phyloP scores from a whole-genome alignment of 2,329 filamentous ascomycete species.

The Trichophyton simii region DNA sequence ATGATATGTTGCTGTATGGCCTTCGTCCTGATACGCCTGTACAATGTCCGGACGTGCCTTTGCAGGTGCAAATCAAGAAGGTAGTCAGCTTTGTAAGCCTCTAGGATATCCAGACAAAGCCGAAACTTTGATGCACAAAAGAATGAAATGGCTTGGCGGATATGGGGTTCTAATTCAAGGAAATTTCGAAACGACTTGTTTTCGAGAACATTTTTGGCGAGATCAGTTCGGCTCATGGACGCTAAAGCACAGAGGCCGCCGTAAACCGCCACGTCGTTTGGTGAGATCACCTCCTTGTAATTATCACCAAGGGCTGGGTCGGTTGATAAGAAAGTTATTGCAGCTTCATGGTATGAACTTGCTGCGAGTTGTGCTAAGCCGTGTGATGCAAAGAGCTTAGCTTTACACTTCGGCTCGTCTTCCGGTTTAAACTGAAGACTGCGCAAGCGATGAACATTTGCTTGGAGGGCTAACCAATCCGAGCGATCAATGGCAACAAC shows the following conservation, averaged over 20 bases:
- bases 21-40: slow-evolving; percentile 67
- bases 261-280: slow-evolving; percentile 85
- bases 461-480: slow-evolving; percentile 60
- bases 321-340: slow-evolving; percentile 54
- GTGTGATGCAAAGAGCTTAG: slow-evolving; percentile 53
- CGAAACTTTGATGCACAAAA: slow-evolving; percentile 89
- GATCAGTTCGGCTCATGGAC: slow-evolving; percentile 66
- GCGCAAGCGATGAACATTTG: slow-evolving; percentile 46
- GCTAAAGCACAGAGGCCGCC: slow-evolving; percentile 82
- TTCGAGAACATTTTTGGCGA: slow-evolving; percentile 66
- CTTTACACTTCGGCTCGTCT: slow-evolving; percentile 44
- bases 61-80: slow-evolving; percentile 80
- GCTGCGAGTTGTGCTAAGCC: slow-evolving; percentile 50
- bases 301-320: slow-evolving; percentile 45
- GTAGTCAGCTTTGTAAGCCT: slow-evolving; percentile 72
- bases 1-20: slow-evolving; percentile 88
- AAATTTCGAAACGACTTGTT: slow-evolving; percentile 72
- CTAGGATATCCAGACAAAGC: slow-evolving; percentile 67
- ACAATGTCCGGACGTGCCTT: slow-evolving; percentile 57
- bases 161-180: slow-evolving; percentile 84
- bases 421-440: slow-evolving; percentile 44
- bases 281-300: slow-evolving; percentile 60
- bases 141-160: slow-evolving; percentile 76
- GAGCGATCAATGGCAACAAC: slow-evolving; percentile 61
- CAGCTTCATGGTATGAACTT: slow-evolving; percentile 53